phyloP scores from a whole-genome alignment of 2,329 filamentous ascomycete species.

The Trichoderma hamatum region DNA sequence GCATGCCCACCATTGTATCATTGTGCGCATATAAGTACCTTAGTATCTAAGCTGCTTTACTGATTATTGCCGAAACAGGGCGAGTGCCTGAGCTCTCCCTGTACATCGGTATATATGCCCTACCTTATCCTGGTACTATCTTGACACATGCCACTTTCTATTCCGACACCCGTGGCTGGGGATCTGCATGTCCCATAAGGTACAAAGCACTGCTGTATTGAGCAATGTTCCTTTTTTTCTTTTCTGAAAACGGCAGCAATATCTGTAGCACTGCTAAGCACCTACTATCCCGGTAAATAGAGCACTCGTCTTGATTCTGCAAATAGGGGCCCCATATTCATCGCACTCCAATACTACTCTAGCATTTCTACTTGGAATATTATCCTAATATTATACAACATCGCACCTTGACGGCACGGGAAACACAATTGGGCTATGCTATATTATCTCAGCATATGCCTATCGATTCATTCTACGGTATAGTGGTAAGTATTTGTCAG shows the following conservation, averaged over 20 bases:
- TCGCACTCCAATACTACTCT: neutral
- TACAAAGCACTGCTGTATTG: neutral
- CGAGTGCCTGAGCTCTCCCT: neutral
- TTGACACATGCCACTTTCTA: constrained; percentile 1
- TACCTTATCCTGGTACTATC: neutral
- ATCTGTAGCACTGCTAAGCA: neutral
- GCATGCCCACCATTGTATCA: neutral
- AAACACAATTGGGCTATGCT: neutral
- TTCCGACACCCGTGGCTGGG: neutral
- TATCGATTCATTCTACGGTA: neutral
- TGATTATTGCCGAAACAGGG: neutral
- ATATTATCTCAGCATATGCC: neutral
- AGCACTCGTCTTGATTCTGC: neutral
- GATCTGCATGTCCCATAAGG: neutral
- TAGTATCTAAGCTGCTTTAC: neutral
- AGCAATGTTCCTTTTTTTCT: neutral
- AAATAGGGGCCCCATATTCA: neutral
- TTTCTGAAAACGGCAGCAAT: neutral
- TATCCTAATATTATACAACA: neutral
- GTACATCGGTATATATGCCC: too few species aligned
- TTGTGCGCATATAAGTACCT: neutral
- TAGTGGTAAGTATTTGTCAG: neutral
- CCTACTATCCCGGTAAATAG: neutral
- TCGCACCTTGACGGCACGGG: neutral
- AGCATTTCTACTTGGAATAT: neutral